phyloP scores from a whole-genome alignment of 2,329 filamentous ascomycete genomes.

The Aureobasidium zeae region DNA sequence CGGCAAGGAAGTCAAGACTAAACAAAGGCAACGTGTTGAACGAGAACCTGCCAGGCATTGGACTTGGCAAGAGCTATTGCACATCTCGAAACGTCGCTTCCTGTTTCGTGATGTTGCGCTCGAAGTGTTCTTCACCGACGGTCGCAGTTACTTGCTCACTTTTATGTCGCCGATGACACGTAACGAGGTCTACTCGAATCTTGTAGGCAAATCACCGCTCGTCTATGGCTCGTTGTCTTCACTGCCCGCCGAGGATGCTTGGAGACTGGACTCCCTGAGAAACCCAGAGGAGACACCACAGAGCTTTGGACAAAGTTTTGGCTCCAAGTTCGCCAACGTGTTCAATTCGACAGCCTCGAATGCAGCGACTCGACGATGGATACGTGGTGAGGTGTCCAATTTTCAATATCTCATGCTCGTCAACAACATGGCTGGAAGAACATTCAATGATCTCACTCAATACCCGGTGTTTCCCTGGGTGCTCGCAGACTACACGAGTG shows the following conservation, averaged over 20 bases:
- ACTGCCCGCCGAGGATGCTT: slow-evolving; percentile 67
- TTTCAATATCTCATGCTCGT: slow-evolving; percentile 98
- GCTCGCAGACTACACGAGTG: slow-evolving; percentile 87
- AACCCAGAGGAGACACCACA: slow-evolving; percentile 54
- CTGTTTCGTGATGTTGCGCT: slow-evolving; percentile 90
- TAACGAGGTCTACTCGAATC: slow-evolving; percentile 70
- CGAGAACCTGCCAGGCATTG: slow-evolving; percentile 75
- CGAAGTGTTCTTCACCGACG: slow-evolving; percentile 97
- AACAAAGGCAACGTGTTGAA: slow-evolving; percentile 36
- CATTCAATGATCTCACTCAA: slow-evolving; percentile 96
- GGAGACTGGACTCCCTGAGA: slow-evolving; percentile 80
- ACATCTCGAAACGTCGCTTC: slow-evolving; percentile 90
- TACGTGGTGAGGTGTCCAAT: slow-evolving; percentile 91
- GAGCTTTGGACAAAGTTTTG: slow-evolving; percentile 65
- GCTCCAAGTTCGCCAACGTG: slow-evolving; percentile 83
- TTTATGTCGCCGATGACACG: slow-evolving; percentile 63
- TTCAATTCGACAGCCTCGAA: slow-evolving; percentile 78
- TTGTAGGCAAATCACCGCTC: slow-evolving; percentile 71
- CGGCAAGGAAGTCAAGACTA: slow-evolving; percentile 57
- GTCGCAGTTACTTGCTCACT: slow-evolving; percentile 86
- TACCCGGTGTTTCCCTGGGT: slow-evolving; percentile 99
- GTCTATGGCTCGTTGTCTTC: slow-evolving; percentile 51
- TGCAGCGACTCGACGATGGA: slow-evolving; percentile 80
- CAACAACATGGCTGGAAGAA: slow-evolving; percentile 92
- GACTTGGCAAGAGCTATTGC: slow-evolving; percentile 91